A percentile compares a stretch with the other conserved stretches of the same genome.
Conservation (phyloP, 805 yeast genomes). For the Nakazawaea ambrosiae region DNA sequence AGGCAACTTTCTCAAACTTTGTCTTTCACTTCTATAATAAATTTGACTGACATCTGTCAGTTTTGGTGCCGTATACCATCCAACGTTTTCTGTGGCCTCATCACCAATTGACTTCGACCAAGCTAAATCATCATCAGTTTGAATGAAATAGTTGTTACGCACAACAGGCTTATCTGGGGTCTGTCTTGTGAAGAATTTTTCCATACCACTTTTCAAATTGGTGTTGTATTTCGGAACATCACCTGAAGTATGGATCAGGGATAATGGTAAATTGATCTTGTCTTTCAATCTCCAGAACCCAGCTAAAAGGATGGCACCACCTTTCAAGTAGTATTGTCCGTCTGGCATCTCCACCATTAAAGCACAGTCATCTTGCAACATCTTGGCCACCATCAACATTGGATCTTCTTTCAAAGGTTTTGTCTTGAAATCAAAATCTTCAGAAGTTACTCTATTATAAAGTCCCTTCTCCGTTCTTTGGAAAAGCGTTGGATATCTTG, state of each 20-base stretch:
- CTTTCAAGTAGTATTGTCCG: conserved; percentile 50
- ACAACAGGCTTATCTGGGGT: conserved; percentile 59
- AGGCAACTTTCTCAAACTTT: conserved; percentile 55
- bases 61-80: conserved; percentile 56
- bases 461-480: conserved; percentile 37
- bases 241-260: conserved; percentile 56
- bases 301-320: conserved; percentile 58
- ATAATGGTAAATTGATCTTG: conserved; percentile 47
- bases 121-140: conserved; percentile 53
- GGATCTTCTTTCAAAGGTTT: conserved; percentile 43
- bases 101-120: conserved; percentile 63
- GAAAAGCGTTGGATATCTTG: conserved; percentile 52
- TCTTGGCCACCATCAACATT: conserved; percentile 46
- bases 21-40: conserved; percentile 59
- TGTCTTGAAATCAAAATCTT: conserved; percentile 31
- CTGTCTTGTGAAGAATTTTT: conserved; percentile 51
- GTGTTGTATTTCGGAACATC: conserved; percentile 61
- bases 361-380: conserved; percentile 63
- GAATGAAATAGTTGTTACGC: conserved; percentile 59
- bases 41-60: conserved; percentile 41
- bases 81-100: conserved; percentile 43
- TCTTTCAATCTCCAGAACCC: conserved; percentile 67
- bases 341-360: conserved; percentile 54
- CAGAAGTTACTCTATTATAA: conserved; percentile 47
- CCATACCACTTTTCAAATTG: conserved; percentile 57